These are phyloP conservation scores for Yarrowia keelungensis DNA, from an alignment of 805 yeast genomes.

Conservation along the genomic window DNA sequence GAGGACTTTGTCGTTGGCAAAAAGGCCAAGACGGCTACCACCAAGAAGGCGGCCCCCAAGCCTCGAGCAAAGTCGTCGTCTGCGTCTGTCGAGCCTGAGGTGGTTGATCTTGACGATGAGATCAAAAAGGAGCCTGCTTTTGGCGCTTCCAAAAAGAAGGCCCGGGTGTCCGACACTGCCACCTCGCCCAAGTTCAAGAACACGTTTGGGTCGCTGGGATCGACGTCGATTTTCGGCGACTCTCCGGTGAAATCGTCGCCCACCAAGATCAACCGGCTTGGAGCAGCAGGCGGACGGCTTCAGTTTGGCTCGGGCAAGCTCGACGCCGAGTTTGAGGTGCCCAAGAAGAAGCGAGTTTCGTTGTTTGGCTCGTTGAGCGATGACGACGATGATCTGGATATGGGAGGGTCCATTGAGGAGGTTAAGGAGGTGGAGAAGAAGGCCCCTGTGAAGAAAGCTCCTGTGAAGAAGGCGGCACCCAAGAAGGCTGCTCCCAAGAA, in stretches of 20 bases:
- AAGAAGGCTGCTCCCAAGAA: slow-evolving; percentile 48
- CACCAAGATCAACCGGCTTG: slow-evolving; percentile 27
- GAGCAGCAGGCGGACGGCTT: slow-evolving; percentile 6
- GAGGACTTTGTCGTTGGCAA: slow-evolving; percentile 47
- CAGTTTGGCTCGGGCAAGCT: slow-evolving; percentile 33
- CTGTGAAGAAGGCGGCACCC: slow-evolving; percentile 41
- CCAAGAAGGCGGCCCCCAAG: slow-evolving; percentile 41
- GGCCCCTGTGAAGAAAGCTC: slow-evolving; percentile 39
- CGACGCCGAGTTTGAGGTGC: slow-evolving; percentile 8
- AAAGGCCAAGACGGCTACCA: slow-evolving; percentile 45
- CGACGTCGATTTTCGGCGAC: slow-evolving; percentile 21
- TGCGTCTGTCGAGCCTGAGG: slow-evolving; percentile 21
- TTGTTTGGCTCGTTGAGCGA: slow-evolving; percentile 5
- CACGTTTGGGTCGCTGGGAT: slow-evolving; percentile 22
- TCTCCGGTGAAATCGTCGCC: slow-evolving; percentile 31
- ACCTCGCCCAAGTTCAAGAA: slow-evolving; percentile 36
- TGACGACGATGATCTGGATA: slow-evolving; percentile 24
- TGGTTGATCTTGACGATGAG: background rate
- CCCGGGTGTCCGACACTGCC: slow-evolving; percentile 8
- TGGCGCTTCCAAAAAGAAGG: background rate
- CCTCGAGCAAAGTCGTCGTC: slow-evolving; percentile 40
- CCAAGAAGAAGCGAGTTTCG: slow-evolving; percentile 28
- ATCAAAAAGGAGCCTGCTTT: slow-evolving; percentile 1
- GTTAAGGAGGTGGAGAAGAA: slow-evolving; percentile 40
- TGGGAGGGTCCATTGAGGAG: slow-evolving; percentile 24